Evolutionary conservation across 176 grass and related monocot genomes (phyloP).

Genomic region (Bromus sterilis): DNA sequence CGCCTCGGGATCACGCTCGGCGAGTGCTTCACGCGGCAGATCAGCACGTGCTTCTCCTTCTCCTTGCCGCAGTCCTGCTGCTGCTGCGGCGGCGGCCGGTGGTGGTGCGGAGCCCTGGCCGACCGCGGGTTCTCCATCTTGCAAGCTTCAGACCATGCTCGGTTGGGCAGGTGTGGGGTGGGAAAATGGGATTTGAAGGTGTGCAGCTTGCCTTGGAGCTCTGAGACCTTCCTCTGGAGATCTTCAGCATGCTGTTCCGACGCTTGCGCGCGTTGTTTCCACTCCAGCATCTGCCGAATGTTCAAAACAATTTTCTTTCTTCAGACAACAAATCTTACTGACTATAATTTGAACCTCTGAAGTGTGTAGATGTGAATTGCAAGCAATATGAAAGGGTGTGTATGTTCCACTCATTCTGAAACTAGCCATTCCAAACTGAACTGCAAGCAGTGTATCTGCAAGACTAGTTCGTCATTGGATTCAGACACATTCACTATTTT

Average conservation of each 20-base stretch:
- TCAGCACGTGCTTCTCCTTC: conserved; percentile 71
- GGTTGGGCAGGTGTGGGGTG: neutral
- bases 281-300: conserved; percentile 56
- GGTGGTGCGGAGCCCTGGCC: conserved; percentile 17
- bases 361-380: neutral
- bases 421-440: neutral
- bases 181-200: conserved; percentile 44
- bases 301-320: neutral
- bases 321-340: neutral
- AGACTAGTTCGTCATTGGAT: neutral
- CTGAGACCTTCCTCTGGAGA: conserved; percentile 40
- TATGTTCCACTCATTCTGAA: neutral
- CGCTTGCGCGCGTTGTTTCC: conserved; percentile 50
- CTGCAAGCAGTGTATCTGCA: neutral
- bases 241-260: conserved; percentile 51
- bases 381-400: neutral
- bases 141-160: conserved; percentile 36
- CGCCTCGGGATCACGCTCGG: conserved; percentile 39
- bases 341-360: neutral
- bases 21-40: conserved; percentile 63
- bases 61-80: conserved; percentile 36
- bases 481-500: neutral
- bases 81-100: neutral
- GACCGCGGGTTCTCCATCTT: conserved; percentile 27
- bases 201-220: conserved; percentile 64